These are phyloP conservation scores for Cercospora sp. DNA, from an alignment of 2,329 filamentous ascomycete genomes.

Conservation along the genomic window DNA sequence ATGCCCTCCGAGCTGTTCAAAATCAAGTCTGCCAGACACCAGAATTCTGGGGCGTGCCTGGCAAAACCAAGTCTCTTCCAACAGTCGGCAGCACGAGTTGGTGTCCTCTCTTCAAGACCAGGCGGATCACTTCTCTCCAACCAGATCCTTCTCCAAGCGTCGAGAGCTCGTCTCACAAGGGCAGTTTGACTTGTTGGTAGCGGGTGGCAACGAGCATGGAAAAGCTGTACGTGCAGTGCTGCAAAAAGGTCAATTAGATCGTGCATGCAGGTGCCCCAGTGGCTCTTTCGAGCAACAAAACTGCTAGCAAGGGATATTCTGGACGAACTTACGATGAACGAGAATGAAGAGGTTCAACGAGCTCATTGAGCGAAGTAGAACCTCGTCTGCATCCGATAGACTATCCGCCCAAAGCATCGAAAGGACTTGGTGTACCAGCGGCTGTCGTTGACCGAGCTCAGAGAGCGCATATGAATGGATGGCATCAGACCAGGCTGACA, in stretches of 20 bases:
- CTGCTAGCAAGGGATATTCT: not conserved
- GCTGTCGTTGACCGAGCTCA: not conserved
- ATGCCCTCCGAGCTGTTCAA: constrained; percentile 5
- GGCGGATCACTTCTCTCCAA: not conserved
- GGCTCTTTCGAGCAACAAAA: not conserved
- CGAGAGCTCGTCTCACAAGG: not conserved
- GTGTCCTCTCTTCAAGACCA: not conserved
- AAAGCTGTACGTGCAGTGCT: constrained; percentile 9
- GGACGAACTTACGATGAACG: constrained; percentile 1
- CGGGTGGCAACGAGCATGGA: constrained; percentile 12
- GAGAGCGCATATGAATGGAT: not conserved
- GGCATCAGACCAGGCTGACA: not conserved
- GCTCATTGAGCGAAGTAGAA: not conserved
- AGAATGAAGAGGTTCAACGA: constrained; percentile 4
- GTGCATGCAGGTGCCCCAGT: not conserved
- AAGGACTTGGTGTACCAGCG: not conserved
- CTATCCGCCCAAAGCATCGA: constrained; percentile 2
- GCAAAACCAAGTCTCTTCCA: constrained; percentile 8
- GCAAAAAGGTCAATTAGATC: not conserved
- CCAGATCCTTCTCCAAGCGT: constrained; percentile 9
- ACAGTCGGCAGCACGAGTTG: not conserved
- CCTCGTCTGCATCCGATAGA: not conserved
- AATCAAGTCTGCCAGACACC: constrained; percentile 7
- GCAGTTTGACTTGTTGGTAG: constrained; percentile 8
- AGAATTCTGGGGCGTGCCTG: constrained; percentile 7